These are phyloP conservation scores for Eucalyptus victrix DNA, from an alignment of 345 rosid genomes.

Conservation along the genomic window DNA sequence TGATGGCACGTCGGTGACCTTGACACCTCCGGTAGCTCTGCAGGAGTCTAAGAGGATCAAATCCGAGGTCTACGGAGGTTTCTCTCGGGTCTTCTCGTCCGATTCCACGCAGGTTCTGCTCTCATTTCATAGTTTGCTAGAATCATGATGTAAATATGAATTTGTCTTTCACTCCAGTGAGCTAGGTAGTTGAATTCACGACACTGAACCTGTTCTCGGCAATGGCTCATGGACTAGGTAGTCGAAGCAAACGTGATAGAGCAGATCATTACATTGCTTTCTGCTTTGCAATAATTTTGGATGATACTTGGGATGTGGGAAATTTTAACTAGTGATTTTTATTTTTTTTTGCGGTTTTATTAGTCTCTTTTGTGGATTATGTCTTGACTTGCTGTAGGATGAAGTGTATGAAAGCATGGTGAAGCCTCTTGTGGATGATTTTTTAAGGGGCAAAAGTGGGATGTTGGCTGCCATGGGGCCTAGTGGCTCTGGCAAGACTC, in stretches of 20 bases:
- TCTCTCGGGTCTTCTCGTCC: constrained; percentile 59
- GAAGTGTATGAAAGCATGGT: constrained; percentile 69
- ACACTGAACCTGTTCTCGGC: not conserved
- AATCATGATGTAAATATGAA: not conserved
- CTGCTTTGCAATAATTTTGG: not conserved
- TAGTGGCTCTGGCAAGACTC: constrained; percentile 92
- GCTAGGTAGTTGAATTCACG: not conserved
- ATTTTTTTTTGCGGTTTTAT: not conserved
- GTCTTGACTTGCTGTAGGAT: constrained; percentile 12
- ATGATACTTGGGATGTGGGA: not conserved
- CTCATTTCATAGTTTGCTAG: not conserved
- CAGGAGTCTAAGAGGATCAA: constrained; percentile 59
- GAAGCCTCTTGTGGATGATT: constrained; percentile 67
- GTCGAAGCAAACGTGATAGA: not conserved
- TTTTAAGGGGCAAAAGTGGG: constrained; percentile 58
- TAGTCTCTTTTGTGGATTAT: not conserved
- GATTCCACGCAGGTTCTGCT: constrained; percentile 58
- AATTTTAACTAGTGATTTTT: not conserved
- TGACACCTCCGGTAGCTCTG: constrained; percentile 46
- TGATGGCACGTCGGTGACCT: constrained; percentile 44
- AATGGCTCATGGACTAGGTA: not conserved
- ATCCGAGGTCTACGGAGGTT: constrained; percentile 79
- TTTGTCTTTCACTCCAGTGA: not conserved
- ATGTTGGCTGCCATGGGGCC: constrained; percentile 90
- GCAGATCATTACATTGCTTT: not conserved